Base-by-base conservation (phyloP, 1,139 yeast genomes). In the Suhomyces maxii region DNA sequence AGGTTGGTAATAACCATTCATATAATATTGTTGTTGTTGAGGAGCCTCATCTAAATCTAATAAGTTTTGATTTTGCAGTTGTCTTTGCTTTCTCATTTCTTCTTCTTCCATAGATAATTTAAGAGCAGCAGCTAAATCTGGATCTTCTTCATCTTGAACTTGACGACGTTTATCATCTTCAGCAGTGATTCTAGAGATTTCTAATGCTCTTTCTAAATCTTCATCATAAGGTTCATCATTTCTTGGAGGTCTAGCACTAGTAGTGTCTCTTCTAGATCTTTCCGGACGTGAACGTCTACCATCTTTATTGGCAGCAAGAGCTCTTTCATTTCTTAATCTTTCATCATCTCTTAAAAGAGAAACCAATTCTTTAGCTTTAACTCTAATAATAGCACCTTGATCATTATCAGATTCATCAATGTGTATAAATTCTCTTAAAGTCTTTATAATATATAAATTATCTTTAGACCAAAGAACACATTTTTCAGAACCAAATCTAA, bases 401-500 rank as follows among this genome's bases (percentile, higher is more conserved):
- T 95, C 99, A 39, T 76, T 73, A 44, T 89, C 91, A 11, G 71
- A 61, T 47, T 89, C 96, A 62, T 93, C 98, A 43, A 81, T 77
- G 61, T 86, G 89, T 54, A 86, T 87, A 64, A 95, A 93, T 64
- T 95, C 99, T 49, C 97, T 80, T 57, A 93, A 76, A 0, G 98
- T 91, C 70, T 91, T 91, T 63, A 93, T 83, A 49, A 93, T 79
- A 67, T 90, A 93, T 44, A 93, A 68, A 64, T 93, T 93, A 64
- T 90, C 97, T 64, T 85, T 86, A 49, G 95, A 85, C 99, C 99
- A 93, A 44, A 86, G 73, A 8, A 93, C 97, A 60, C 95, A 95
- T 58, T 88, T 87, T 56, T 93, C 97, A 28, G 93, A 80, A 26
- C 98, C 99, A 53, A 78, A 81, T 56, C 95, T 82, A 26, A 93